phyloP scores from a whole-genome alignment of 2,329 filamentous ascomycete species.

The Aspergillus sergii region DNA sequence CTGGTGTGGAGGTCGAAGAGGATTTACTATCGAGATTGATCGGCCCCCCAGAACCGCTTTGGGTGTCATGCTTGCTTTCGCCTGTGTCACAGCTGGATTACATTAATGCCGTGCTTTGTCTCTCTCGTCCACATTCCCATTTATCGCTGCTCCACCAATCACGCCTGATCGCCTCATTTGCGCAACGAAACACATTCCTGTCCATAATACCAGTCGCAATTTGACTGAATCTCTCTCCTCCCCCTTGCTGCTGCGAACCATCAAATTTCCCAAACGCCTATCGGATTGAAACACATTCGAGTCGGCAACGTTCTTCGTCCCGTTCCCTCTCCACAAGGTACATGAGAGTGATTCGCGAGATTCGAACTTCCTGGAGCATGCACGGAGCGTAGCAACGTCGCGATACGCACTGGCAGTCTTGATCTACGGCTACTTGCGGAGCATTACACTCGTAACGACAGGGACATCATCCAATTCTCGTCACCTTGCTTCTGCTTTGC shows the following conservation, averaged over 20 bases:
- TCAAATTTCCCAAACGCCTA: slow-evolving; percentile 31
- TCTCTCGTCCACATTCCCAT: slow-evolving; percentile 38
- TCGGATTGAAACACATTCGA: slow-evolving; percentile 25
- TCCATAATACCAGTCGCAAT: slow-evolving; percentile 27
- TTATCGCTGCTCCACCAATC: slow-evolving; percentile 37
- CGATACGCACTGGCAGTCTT: slow-evolving; percentile 31
- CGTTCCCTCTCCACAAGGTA: slow-evolving; percentile 33
- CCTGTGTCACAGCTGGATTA: slow-evolving; percentile 42
- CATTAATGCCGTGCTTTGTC: slow-evolving; percentile 40
- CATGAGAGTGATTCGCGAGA: slow-evolving; percentile 40
- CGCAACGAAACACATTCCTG: slow-evolving; percentile 39
- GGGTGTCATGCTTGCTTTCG: slow-evolving; percentile 38
- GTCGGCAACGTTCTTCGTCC: slow-evolving; percentile 25
- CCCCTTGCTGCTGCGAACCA: slow-evolving; percentile 39
- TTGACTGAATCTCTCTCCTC: slow-evolving; percentile 26
- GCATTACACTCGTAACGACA: slow-evolving; percentile 37
- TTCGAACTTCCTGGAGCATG: slow-evolving; percentile 45
- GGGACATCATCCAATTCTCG: slow-evolving; percentile 33
- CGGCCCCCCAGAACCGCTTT: slow-evolving; percentile 18
- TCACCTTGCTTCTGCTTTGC: slow-evolving; percentile 37
- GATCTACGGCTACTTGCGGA: slow-evolving; percentile 29
- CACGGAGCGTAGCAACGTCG: slow-evolving; percentile 45
- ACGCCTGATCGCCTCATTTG: slow-evolving; percentile 28
- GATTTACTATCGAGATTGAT: slow-evolving; percentile 19
- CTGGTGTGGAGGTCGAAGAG: slow-evolving; percentile 10